phyloP scores from a whole-genome alignment of 2,329 filamentous ascomycete genomes.

The Myriosclerotinia curreyana region DNA sequence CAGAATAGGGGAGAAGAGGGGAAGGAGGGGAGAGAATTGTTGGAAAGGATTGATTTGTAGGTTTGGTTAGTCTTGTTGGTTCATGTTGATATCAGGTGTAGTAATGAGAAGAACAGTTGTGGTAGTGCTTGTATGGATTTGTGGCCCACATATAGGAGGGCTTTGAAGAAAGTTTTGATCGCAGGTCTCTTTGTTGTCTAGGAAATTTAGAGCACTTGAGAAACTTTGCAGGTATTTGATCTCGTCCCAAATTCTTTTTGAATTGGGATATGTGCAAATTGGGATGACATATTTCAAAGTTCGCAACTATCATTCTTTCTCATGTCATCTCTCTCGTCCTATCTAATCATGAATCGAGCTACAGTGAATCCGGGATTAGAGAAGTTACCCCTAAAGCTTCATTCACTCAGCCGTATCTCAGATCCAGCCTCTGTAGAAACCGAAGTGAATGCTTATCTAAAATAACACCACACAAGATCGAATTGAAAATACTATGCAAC shows the following conservation, averaged over 20 bases:
- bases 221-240: not conserved
- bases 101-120: not conserved
- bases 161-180: not conserved
- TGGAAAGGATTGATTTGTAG: constrained; percentile 30
- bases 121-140: not conserved
- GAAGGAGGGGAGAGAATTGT: constrained; percentile 25
- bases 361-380: not conserved
- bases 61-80: too few relatives aligned
- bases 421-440: too few relatives aligned
- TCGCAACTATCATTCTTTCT: too few relatives aligned
- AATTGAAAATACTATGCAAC: too few relatives aligned
- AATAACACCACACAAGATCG: too few relatives aligned
- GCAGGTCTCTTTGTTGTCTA: not conserved
- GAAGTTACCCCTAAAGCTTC: not conserved
- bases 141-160: too few relatives aligned
- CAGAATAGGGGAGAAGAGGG: constrained; percentile 21
- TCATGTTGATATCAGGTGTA: not conserved
- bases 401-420: not conserved
- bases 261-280: too few relatives aligned
- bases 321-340: not conserved
- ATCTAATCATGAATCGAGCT: not conserved
- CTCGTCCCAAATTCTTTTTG: not conserved
- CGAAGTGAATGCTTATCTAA: too few relatives aligned
- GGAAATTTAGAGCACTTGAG: not conserved
- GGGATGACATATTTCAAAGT: not conserved